A percentile compares a stretch with the other conserved stretches of the same genome.
phyloP scores from a whole-genome alignment of 345 rosid genomes.

The Brassica carinata region DNA sequence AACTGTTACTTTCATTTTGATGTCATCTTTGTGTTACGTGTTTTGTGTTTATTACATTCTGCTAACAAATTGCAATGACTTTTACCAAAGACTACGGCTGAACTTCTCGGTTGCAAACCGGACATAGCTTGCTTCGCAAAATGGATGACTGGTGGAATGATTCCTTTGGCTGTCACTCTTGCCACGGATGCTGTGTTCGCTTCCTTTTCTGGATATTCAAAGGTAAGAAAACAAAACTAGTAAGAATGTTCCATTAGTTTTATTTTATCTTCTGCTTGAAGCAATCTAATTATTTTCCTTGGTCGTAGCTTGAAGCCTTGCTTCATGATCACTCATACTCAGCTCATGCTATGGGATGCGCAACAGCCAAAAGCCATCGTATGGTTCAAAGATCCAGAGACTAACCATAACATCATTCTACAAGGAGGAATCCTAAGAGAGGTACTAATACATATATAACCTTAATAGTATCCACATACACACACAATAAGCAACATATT shows the following conservation, averaged over 20 bases:
- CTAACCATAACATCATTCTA: slow-evolving; percentile 62
- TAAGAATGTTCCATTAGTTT: no score
- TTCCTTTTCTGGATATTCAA: slow-evolving; percentile 86
- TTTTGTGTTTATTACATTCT: slow-evolving; percentile 5
- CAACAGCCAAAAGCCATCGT: slow-evolving; percentile 83
- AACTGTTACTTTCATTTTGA: neutral
- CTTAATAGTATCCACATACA: no score
- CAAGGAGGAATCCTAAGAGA: slow-evolving; percentile 62
- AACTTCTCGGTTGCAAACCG: slow-evolving; percentile 75
- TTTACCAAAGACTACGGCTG: slow-evolving; percentile 67
- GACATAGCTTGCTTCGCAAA: slow-evolving; percentile 96
- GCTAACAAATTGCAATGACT: slow-evolving; percentile 26
- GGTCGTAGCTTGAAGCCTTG: slow-evolving; percentile 79
- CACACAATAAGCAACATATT: no score
- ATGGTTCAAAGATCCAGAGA: slow-evolving; percentile 85
- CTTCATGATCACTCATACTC: slow-evolving; percentile 94
- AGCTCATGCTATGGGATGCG: slow-evolving; percentile 94
- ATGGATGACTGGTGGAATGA: slow-evolving; percentile 85
- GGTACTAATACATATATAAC: slow-evolving; percentile 44
- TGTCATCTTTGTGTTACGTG: slow-evolving; percentile 1
- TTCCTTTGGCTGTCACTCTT: slow-evolving; percentile 87
- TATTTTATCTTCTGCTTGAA: neutral
- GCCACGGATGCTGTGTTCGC: slow-evolving; percentile 70
- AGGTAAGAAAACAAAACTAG: slow-evolving; percentile 49
- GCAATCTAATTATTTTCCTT: slow-evolving; percentile 18